Conservation (phyloP, 352 stramenopile species). For the Phytophthora meadii region DNA sequence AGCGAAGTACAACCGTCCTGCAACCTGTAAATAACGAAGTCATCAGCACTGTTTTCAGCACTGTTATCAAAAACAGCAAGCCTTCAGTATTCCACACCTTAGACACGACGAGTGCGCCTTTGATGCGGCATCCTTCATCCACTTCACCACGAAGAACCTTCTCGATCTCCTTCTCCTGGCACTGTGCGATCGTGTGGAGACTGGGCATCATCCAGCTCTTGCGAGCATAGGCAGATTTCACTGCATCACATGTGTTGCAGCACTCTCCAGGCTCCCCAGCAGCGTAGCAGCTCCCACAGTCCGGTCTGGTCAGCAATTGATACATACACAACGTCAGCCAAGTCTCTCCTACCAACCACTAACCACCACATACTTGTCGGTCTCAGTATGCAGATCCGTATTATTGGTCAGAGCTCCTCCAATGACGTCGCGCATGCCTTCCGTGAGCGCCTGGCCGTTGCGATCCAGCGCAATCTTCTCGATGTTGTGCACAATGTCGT, state of each 20-base stretch:
- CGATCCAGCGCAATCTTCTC: constrained; percentile 74
- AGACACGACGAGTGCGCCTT: constrained; percentile 71
- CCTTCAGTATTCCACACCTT: constrained; percentile 51
- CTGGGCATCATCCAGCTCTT: constrained; percentile 85
- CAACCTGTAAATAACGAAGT: constrained; percentile 50
- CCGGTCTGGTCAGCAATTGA: constrained; percentile 38
- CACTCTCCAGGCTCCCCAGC: constrained; percentile 71
- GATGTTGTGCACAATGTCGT: constrained; percentile 84
- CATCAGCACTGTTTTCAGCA: too few relatives aligned
- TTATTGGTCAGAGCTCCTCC: constrained; percentile 76
- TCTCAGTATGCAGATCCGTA: constrained; percentile 62
- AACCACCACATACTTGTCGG: constrained; percentile 45
- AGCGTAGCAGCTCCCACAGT: constrained; percentile 81
- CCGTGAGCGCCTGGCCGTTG: constrained; percentile 49
- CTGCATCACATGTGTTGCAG: constrained; percentile 72
- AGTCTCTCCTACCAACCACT: neutral
- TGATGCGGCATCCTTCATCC: constrained; percentile 81
- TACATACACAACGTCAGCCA: constrained; percentile 11
- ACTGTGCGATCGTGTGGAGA: constrained; percentile 80
- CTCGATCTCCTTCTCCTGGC: constrained; percentile 81
- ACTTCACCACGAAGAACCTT: constrained; percentile 77
- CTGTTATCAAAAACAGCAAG: neutral
- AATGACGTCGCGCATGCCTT: constrained; percentile 67
- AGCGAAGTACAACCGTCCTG: constrained; percentile 83
- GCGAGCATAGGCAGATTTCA: constrained; percentile 68